Base-by-base conservation (phyloP, 2,329 filamentous ascomycete genomes). In the Pleoardoris graminearum region DNA sequence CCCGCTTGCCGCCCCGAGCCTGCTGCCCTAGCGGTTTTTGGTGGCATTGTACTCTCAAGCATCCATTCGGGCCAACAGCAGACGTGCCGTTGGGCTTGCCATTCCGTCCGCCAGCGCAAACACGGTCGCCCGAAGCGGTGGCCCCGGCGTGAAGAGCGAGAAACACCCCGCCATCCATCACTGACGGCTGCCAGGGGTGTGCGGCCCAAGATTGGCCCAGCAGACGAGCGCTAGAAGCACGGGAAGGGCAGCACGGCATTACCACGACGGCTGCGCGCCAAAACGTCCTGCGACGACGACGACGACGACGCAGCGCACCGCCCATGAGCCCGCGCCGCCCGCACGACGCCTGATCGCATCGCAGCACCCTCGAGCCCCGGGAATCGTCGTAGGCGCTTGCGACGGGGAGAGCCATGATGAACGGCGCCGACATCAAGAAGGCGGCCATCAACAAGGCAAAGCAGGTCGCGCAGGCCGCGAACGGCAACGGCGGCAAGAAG, bases 391-490 rank as follows among this genome's bases (percentile, higher is more conserved):
- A 57, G 33, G 46, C 48, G 37, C 44, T 55, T 48, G 65, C 60
- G 66, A 65, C 66, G 69, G 66, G 62, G 61, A 64, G 60, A 59
- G 33, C 48, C 72, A 83, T 66, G 63, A 86, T 86, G 84, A 85
- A 86, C 77, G 82, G 83, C 68, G 79, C 78, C 68, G 82, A 85
- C 65, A 80, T 85, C 67, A 85, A 84, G 67, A 85, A 85, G 73
- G 81, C 82, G 51, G 83, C 83, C 66, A 81, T 86, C 73, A 83
- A 82, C 73, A 85, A 85, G 75, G 84, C 83, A 52, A 86, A 86
- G 74, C 82, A 85, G 71, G 83, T 85, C 70, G 82, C 82, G 55
- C 78, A 82, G 76, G 81, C 79, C 48, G 77, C 78, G 48, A 79
- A 79, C 73, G 77, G 76, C 54, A 83, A 79, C 71, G 79, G 77